Conservation (phyloP, 2,329 filamentous ascomycete genomes). For the Fusarium bulbicola region DNA sequence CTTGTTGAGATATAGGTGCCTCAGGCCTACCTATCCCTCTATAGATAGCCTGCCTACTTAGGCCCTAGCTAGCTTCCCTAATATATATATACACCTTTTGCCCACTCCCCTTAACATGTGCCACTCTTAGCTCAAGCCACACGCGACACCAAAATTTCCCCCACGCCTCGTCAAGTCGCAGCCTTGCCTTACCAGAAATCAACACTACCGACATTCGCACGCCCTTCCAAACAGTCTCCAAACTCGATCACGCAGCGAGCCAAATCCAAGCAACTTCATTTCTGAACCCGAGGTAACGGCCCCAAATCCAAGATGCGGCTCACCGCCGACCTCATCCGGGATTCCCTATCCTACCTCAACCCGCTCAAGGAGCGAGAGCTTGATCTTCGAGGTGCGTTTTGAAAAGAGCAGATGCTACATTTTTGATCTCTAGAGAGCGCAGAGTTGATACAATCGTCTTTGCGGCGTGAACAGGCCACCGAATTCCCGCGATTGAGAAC, state of each 20-base stretch:
- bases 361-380: conserved; percentile 98
- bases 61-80: no score
- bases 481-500: conserved; percentile 98
- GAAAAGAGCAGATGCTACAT: conserved; percentile 99
- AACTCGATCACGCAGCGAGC: not conserved
- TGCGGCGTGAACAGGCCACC: conserved; percentile 80
- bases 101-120: no score
- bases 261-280: not conserved
- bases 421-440: conserved; percentile 58
- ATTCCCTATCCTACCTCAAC: conserved; percentile 97
- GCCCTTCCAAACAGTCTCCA: not conserved
- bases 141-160: conserved; percentile 45
- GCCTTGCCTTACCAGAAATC: conserved; percentile 44
- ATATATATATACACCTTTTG: no score
- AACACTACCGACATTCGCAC: conserved; percentile 15
- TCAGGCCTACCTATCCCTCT: no score
- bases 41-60: no score
- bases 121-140: conserved; percentile 31
- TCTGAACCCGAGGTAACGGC: conserved; percentile 38
- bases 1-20: no score
- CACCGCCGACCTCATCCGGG: conserved; percentile 92
- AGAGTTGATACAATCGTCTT: conserved; percentile 79
- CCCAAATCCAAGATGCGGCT: conserved; percentile 77
- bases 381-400: conserved; percentile 95
- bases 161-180: conserved; percentile 41